Conservation (phyloP, 257 asterid genomes). For the Solanum sparsipilum region DNA sequence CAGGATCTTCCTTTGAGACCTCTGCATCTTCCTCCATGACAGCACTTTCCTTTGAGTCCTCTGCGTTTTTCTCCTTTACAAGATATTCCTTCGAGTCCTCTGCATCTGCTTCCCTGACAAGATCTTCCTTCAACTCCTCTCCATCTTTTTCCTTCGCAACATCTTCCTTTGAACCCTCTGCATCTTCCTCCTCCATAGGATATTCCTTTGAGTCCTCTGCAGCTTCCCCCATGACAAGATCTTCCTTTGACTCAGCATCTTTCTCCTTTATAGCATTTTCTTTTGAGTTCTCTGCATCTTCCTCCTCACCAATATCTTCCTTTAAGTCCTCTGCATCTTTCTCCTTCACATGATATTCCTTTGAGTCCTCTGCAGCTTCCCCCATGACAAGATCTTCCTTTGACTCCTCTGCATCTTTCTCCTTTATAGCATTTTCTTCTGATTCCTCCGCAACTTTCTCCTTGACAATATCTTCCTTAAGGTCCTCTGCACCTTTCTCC, state of each 20-base stretch:
- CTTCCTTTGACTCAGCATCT: neutral
- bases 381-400: neutral
- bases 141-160: neutral
- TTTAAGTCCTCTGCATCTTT: neutral
- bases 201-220: neutral
- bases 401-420: neutral
- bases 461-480: neutral
- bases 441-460: neutral
- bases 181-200: neutral
- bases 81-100: neutral
- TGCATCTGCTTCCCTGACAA: neutral
- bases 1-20: neutral
- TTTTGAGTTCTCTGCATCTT: neutral
- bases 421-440: neutral
- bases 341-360: neutral
- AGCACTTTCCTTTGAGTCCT: neutral
- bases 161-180: slow-evolving; percentile 3
- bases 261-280: neutral
- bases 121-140: neutral
- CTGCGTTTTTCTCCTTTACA: neutral
- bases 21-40: neutral
- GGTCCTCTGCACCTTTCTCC: neutral
- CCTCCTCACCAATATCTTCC: neutral
- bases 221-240: neutral
- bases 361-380: neutral